Base-by-base conservation (phyloP, 2,329 filamentous ascomycete genomes). In the Aspergillus niger region DNA sequence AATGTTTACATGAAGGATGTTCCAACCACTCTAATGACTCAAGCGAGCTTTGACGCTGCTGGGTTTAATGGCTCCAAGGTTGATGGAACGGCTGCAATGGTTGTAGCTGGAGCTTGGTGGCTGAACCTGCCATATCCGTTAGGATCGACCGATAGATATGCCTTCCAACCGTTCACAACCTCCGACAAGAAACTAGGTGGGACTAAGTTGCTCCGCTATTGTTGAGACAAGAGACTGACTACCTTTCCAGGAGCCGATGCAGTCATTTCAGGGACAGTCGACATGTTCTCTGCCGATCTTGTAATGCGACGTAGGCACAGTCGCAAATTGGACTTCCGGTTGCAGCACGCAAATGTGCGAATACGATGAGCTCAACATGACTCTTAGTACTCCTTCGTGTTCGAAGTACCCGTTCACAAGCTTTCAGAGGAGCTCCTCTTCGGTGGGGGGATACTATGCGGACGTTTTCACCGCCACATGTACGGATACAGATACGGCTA, bases 91-190 rank as follows among this genome's bases (percentile, higher is more conserved):
- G 22, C 55, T 51, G 54, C 54, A 22, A 36, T 58, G 39, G 47
- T 26, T 4, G 50, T 61, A 7, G 56, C 32, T 17, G 60, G 52
- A 15, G 26, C 49, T 24, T 15, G 26, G 39, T 52, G 47, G 36
- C 38, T 57, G 11, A 20, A 52, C 11, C 30, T 52, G 15, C 13
- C 52, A 15, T 32, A 57, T 28, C 59, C 59, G 7, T 8, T 55
- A 3, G 59, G 61, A 10, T 61, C 59, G 15, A 61, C 59, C 13
- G 55, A 58, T 8, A n/a, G 52, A 22, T 58, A 63, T 26, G 61
- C 61, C 11, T 61, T 61, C 26, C 22, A 43, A 24, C 52, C 53
- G 10, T 63, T 63, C 39, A 58, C 17, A 5, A 48, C 22, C 8
- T 53, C 48, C 5, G 7, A 32, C 11, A 20, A 24, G 3, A 10